Conservation (phyloP, 2,329 filamentous ascomycete species). For the Fusarium pininemorale region DNA sequence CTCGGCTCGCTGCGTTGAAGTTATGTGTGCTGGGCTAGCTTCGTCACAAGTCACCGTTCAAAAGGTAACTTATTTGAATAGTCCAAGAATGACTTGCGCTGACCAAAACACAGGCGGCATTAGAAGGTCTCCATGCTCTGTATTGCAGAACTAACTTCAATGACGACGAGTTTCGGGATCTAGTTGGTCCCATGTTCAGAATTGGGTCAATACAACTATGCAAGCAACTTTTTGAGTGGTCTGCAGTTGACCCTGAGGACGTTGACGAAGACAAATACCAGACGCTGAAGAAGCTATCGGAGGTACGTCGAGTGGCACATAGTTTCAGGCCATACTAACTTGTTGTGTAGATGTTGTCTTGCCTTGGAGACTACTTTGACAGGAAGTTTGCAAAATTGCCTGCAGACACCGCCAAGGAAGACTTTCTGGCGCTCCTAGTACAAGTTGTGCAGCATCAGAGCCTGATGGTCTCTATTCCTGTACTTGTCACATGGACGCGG, state of each 20-base stretch:
- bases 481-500: conserved; percentile 89
- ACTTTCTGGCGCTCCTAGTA: conserved; percentile 82
- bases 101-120: conserved; percentile 66
- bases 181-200: conserved; percentile 83
- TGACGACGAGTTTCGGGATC: conserved; percentile 79
- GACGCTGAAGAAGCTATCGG: conserved; percentile 91
- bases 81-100: background rate
- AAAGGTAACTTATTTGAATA: conserved; percentile 60
- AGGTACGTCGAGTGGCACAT: conserved; percentile 63
- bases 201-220: conserved; percentile 76
- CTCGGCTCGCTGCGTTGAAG: conserved; percentile 73
- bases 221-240: conserved; percentile 81
- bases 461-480: conserved; percentile 90
- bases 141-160: conserved; percentile 79
- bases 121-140: conserved; percentile 85
- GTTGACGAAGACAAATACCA: conserved; percentile 93
- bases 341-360: conserved; percentile 76
- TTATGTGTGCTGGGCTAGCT: conserved; percentile 76
- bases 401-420: conserved; percentile 70
- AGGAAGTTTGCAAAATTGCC: conserved; percentile 76
- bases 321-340: background rate
- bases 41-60: conserved; percentile 76
- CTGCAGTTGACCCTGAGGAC: conserved; percentile 79
- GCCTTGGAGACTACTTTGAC: conserved; percentile 84
- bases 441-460: conserved; percentile 85